A percentile compares a stretch with the other conserved stretches of the same genome.
phyloP scores from a whole-genome alignment of 179 eudicot species.

The Dionaea muscipula region DNA sequence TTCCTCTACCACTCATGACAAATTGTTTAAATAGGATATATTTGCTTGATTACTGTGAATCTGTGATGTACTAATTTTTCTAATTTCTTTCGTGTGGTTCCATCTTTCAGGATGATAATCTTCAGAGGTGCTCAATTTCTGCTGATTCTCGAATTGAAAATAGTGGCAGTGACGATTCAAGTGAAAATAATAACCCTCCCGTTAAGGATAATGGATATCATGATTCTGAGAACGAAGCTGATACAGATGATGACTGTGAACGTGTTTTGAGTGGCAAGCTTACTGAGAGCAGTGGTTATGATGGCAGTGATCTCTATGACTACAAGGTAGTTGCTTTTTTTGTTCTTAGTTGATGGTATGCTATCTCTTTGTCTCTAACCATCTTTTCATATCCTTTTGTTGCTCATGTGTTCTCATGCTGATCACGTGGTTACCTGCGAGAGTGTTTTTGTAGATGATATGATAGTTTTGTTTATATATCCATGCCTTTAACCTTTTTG shows the following conservation, averaged over 20 bases:
- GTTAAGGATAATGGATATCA: slow-evolving; percentile 62
- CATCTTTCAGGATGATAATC: slow-evolving; percentile 59
- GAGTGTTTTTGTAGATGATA: too few species aligned
- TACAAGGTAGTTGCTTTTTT: slow-evolving; percentile 45
- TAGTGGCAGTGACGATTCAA: slow-evolving; percentile 77
- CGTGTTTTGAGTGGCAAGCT: slow-evolving; percentile 80
- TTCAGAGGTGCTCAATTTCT: slow-evolving; percentile 86
- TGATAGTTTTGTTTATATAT: too few species aligned
- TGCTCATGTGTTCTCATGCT: background rate
- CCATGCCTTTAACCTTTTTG: too few species aligned
- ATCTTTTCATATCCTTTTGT: background rate
- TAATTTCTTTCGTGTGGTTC: background rate
- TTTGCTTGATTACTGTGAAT: background rate
- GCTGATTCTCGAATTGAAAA: slow-evolving; percentile 76
- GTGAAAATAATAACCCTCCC: slow-evolving; percentile 59
- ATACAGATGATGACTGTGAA: slow-evolving; percentile 63
- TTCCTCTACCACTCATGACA: too few species aligned
- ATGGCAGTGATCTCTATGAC: slow-evolving; percentile 84
- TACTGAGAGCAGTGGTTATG: slow-evolving; percentile 90
- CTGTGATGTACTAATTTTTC: background rate
- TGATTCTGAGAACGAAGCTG: slow-evolving; percentile 72
- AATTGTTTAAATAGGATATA: too few species aligned
- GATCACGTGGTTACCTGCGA: too few species aligned
- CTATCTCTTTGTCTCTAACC: background rate
- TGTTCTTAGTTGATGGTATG: background rate